Conservation (phyloP, 2,329 filamentous ascomycete species). For the Monilinia fructicola region DNA sequence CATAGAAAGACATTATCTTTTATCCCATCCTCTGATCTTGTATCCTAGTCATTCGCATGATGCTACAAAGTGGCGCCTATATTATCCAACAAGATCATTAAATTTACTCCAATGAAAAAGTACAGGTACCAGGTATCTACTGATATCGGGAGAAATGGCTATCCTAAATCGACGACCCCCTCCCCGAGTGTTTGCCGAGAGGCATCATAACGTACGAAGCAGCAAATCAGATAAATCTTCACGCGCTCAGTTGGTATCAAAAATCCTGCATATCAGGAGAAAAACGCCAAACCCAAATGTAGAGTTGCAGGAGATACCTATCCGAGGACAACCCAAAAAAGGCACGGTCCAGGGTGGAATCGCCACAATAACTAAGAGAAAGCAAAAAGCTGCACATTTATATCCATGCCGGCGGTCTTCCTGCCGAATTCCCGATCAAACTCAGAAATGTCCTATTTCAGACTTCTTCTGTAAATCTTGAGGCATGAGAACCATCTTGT, state of each 20-base stretch:
- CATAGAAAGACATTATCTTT: constrained; percentile 29
- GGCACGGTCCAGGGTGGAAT: constrained; percentile 7
- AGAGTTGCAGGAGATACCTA: constrained; percentile 27
- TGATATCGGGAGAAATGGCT: constrained; percentile 25
- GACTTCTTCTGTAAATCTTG: constrained; percentile 50
- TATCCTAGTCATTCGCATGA: constrained; percentile 20
- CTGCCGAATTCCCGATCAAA: constrained; percentile 27
- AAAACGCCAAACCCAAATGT: constrained; percentile 34
- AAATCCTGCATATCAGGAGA: constrained; percentile 29
- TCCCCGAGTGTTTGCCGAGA: constrained; percentile 22
- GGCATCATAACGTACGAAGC: constrained; percentile 25
- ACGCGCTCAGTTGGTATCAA: constrained; percentile 29
- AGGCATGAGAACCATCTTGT: constrained; percentile 47
- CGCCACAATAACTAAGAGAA: constrained; percentile 31
- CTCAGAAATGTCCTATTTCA: constrained; percentile 34
- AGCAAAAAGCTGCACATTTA: constrained; percentile 33
- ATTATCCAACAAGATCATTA: constrained; percentile 24
- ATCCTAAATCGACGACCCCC: constrained; percentile 21
- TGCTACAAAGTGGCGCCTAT: constrained; percentile 27
- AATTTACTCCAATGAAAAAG: constrained; percentile 9
- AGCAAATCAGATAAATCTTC: constrained; percentile 33
- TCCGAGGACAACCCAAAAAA: constrained; percentile 26
- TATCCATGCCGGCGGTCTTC: constrained; percentile 28
- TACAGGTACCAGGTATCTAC: constrained; percentile 22
- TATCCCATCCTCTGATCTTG: constrained; percentile 26